Conservation (phyloP, 371 early-diverging fungal species). For the Rhizopus sp. region DNA sequence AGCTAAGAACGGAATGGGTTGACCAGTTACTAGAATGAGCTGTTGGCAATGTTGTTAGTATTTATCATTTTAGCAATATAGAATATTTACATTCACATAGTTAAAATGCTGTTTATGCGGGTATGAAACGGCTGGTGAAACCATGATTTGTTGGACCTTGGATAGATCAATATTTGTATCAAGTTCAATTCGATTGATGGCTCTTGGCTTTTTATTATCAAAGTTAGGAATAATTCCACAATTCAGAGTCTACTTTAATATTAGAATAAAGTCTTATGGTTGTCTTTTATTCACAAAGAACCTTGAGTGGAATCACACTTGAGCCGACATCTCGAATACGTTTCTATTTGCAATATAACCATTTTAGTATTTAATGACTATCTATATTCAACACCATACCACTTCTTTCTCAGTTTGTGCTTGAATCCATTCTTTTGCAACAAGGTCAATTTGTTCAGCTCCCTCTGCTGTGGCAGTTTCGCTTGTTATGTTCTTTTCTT, state of each 20-base stretch:
- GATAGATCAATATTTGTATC: slow-evolving; percentile 55
- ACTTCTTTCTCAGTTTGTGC: slow-evolving; percentile 53
- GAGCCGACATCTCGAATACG: slow-evolving; percentile 57
- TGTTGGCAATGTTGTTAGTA: slow-evolving; percentile 11
- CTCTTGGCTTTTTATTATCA: slow-evolving; percentile 49
- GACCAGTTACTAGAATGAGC: slow-evolving; percentile 58
- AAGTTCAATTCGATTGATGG: slow-evolving; percentile 63
- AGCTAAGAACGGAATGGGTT: slow-evolving; percentile 57
- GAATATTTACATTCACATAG: slow-evolving; percentile 58
- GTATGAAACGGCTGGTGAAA: slow-evolving; percentile 56
- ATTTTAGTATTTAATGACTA: neutral
- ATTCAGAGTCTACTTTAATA: slow-evolving; percentile 44
- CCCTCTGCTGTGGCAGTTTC: slow-evolving; percentile 18
- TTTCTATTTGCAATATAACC: slow-evolving; percentile 30
- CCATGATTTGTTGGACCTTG: slow-evolving; percentile 64
- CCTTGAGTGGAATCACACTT: slow-evolving; percentile 46
- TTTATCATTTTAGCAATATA: neutral
- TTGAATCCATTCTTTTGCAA: slow-evolving; percentile 62
- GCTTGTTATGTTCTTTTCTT: slow-evolving; percentile 1
- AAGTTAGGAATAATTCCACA: slow-evolving; percentile 64
- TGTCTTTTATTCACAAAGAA: slow-evolving; percentile 10
- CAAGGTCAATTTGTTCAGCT: slow-evolving; percentile 30
- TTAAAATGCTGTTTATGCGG: slow-evolving; percentile 57
- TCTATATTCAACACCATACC: slow-evolving; percentile 25
- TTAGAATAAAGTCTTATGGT: neutral